Percentiles rank a stretch among this genome's conserved stretches.
Conservation (phyloP, 2,329 filamentous ascomycete species). For the Ophiostoma populinum region DNA sequence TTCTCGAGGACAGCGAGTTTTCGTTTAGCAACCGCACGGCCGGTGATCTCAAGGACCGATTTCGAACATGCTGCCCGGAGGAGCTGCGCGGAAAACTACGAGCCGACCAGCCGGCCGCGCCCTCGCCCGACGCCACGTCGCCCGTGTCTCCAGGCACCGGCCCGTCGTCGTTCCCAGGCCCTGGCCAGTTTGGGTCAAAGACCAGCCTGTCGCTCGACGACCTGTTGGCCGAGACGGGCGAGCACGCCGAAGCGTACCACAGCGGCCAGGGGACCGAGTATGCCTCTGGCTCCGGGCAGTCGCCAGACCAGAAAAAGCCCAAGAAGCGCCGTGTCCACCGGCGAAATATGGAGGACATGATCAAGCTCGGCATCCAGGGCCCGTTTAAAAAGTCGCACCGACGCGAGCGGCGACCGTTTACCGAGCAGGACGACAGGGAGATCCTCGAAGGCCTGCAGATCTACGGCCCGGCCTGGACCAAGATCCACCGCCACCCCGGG, state of each 20-base stretch:
- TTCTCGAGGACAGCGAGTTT: slow-evolving; percentile 43
- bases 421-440: slow-evolving; percentile 43
- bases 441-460: slow-evolving; percentile 41
- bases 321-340: slow-evolving; percentile 24
- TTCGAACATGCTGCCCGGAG: slow-evolving; percentile 46
- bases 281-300: slow-evolving; percentile 4
- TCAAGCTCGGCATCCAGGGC: slow-evolving; percentile 37
- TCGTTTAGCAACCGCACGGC: slow-evolving; percentile 43
- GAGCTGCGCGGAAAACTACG: slow-evolving; percentile 32
- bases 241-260: slow-evolving; percentile 14
- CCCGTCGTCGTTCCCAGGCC: slow-evolving; percentile 2
- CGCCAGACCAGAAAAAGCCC: slow-evolving; percentile 14
- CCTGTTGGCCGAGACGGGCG: slow-evolving; percentile 32
- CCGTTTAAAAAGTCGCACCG: slow-evolving; percentile 46
- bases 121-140: slow-evolving; percentile 1
- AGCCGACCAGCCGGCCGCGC: slow-evolving; percentile 7
- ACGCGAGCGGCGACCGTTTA: slow-evolving; percentile 42
- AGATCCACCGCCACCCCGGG: slow-evolving; percentile 41
- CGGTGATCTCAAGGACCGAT: slow-evolving; percentile 48
- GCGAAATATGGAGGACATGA: slow-evolving; percentile 26
- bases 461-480: slow-evolving; percentile 48
- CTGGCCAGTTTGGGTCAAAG: slow-evolving; percentile 20
- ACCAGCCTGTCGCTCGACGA: slow-evolving; percentile 36
- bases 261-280: slow-evolving; percentile 7
- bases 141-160: not conserved